Evolutionary conservation across 2,329 filamentous ascomycete genomes (phyloP).

Genomic region (Lasiodiplodia citricola): DNA sequence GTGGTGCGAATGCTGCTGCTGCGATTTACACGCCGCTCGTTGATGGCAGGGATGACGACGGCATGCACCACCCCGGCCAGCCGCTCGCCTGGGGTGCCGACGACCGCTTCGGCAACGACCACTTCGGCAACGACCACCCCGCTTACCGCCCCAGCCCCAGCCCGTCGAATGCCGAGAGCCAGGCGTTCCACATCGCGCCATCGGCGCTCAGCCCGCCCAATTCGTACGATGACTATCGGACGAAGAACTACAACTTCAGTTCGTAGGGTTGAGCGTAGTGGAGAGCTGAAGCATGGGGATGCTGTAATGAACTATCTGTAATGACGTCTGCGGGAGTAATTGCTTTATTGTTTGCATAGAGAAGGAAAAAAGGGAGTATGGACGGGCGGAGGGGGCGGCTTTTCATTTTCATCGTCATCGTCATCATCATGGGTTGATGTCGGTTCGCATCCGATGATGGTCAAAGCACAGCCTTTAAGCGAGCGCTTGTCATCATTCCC

Average conservation of each 20-base stretch:
- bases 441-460: neutral
- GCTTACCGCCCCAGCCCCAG: constrained; percentile 11
- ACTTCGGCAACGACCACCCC: constrained; percentile 6
- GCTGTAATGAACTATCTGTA: neutral
- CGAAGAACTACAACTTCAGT: constrained; percentile 17
- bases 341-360: neutral
- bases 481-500: neutral
- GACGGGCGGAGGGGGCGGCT: neutral
- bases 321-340: neutral
- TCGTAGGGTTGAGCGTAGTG: neutral
- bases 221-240: constrained; percentile 25
- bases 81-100: constrained; percentile 46
- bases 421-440: neutral
- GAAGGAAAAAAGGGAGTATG: neutral
- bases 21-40: constrained; percentile 21
- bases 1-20: neutral
- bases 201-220: constrained; percentile 15
- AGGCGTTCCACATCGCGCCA: constrained; percentile 17
- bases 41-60: constrained; percentile 42
- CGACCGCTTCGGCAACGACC: constrained; percentile 15
- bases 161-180: neutral
- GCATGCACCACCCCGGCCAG: constrained; percentile 46
- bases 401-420: neutral
- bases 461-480: neutral
- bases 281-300: neutral